phyloP scores from a whole-genome alignment of 306 rosid genomes.

The Medicago arabica region DNA sequence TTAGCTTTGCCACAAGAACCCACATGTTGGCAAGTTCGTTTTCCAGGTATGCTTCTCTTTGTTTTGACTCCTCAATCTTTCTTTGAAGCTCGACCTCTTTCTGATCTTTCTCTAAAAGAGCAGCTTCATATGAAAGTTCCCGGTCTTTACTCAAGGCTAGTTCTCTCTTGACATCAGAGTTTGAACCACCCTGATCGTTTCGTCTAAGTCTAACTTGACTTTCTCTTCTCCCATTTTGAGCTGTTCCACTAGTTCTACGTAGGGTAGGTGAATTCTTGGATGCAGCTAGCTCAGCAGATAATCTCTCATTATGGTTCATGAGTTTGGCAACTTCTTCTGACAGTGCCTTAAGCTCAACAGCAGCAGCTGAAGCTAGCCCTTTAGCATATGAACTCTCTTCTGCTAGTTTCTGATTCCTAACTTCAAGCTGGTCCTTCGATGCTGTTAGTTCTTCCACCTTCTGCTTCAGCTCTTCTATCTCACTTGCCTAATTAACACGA shows the following conservation, averaged over 20 bases:
- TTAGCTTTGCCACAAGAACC: conserved; percentile 95
- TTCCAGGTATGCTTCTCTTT: conserved; percentile 91
- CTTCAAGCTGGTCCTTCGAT: conserved; percentile 78
- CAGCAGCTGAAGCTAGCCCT: conserved; percentile 99
- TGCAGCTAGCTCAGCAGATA: conserved; percentile 72
- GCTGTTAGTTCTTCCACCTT: conserved; percentile 65
- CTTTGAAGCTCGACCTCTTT: conserved; percentile 80
- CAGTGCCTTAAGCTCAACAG: conserved; percentile 95
- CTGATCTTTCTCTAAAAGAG: conserved; percentile 74
- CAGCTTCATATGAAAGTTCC: conserved; percentile 78
- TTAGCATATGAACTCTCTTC: conserved; percentile 97
- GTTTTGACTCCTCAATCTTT: conserved; percentile 90
- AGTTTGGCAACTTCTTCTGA: conserved; percentile 97
- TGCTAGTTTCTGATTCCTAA: conserved; percentile 82
- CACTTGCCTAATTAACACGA: conserved; percentile 51
- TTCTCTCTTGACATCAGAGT: conserved; percentile 76
- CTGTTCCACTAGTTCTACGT: conserved; percentile 58
- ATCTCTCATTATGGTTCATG: conserved; percentile 87
- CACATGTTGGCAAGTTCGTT: conserved; percentile 99
- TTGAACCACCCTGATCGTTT: conserved; percentile 67
- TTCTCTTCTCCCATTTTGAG: conserved; percentile 83
- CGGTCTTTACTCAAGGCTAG: conserved; percentile 80
- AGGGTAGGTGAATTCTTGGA: conserved; percentile 74
- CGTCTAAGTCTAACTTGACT: conserved; percentile 56
- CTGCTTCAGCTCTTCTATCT: conserved; percentile 79